phyloP scores from a whole-genome alignment of 2,329 filamentous ascomycete species.

The Curvularia eragrostidis region DNA sequence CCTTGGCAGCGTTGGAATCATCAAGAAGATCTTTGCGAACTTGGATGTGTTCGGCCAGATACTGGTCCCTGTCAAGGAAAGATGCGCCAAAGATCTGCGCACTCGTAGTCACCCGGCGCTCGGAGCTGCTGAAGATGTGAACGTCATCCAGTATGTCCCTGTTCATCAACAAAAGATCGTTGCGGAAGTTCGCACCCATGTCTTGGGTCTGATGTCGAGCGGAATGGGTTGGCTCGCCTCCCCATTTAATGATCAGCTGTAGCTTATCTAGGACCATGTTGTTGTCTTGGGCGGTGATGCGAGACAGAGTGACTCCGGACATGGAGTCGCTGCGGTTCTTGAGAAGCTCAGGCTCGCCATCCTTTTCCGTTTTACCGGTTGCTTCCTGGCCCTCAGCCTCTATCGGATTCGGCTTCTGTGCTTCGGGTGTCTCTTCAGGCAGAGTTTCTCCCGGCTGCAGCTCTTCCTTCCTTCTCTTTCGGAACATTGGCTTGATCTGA shows the following conservation, averaged over 20 bases:
- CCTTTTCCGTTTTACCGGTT: constrained; percentile 22
- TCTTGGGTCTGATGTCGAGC: constrained; percentile 96
- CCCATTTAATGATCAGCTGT: constrained; percentile 98
- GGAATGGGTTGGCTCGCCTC: constrained; percentile 95
- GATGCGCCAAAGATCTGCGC: constrained; percentile 94
- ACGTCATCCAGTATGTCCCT: constrained; percentile 91
- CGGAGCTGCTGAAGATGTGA: constrained; percentile 93
- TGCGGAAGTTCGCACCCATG: constrained; percentile 92
- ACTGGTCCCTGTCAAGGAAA: constrained; percentile 85
- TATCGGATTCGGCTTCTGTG: constrained; percentile 25
- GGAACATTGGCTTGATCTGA: constrained; percentile 99
- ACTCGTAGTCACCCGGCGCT: constrained; percentile 91
- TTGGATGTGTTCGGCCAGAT: constrained; percentile 84
- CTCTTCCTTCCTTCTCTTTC: constrained; percentile 78
- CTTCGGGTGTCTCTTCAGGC: constrained; percentile 42
- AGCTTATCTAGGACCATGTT: constrained; percentile 93
- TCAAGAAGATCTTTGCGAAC: constrained; percentile 94
- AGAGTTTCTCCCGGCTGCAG: constrained; percentile 44
- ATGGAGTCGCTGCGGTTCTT: constrained; percentile 73
- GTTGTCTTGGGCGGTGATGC: constrained; percentile 91
- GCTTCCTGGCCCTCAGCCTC: constrained; percentile 34
- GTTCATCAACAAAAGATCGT: constrained; percentile 92
- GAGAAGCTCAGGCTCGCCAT: constrained; percentile 25
- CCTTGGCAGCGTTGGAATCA: constrained; percentile 97
- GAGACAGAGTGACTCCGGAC: constrained; percentile 88